These are phyloP conservation scores for Monilinia vaccinii-corymbosi DNA, from an alignment of 2,329 filamentous ascomycete genomes.

Conservation along the genomic window DNA sequence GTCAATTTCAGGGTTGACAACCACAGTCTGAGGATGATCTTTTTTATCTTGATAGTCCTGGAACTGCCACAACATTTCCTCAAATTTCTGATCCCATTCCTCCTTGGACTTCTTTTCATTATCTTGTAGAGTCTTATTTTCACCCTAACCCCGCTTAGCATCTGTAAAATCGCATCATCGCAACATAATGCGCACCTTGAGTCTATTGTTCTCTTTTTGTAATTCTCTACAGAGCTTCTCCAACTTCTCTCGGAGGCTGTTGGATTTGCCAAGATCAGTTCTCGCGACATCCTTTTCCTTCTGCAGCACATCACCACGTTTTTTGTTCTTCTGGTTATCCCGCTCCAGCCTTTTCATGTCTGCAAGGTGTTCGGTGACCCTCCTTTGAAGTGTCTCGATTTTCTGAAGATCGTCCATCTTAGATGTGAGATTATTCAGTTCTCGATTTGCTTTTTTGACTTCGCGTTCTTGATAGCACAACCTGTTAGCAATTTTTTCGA, in stretches of 20 bases:
- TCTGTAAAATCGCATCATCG: slow-evolving; percentile 3
- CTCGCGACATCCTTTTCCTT: slow-evolving; percentile 92
- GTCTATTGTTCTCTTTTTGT: slow-evolving; percentile 94
- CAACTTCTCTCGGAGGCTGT: slow-evolving; percentile 87
- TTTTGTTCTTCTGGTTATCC: slow-evolving; percentile 92
- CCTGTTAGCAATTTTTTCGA: slow-evolving; percentile 11
- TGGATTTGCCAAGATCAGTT: slow-evolving; percentile 82
- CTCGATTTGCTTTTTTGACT: slow-evolving; percentile 87
- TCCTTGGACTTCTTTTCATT: slow-evolving; percentile 74
- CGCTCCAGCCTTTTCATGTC: slow-evolving; percentile 95
- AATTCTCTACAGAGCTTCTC: slow-evolving; percentile 94
- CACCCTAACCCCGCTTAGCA: slow-evolving; percentile 48
- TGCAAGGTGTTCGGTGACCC: slow-evolving; percentile 81
- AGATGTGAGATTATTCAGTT: slow-evolving; percentile 77
- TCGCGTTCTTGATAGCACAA: slow-evolving; percentile 60
- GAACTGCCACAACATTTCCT: slow-evolving; percentile 70
- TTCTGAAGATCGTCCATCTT: slow-evolving; percentile 90
- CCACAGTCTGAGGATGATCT: slow-evolving; percentile 70
- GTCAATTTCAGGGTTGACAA: slow-evolving; percentile 79
- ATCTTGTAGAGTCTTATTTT: slow-evolving; percentile 86
- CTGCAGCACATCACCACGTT: slow-evolving; percentile 84
- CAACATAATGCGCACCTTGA: slow-evolving; percentile 57
- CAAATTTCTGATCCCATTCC: slow-evolving; percentile 77
- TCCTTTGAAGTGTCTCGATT: slow-evolving; percentile 81
- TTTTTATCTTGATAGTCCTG: slow-evolving; percentile 84